Evolutionary conservation across 805 yeast species (phyloP), one percentile per base, ranked within the genome.

Genomic region (Saturnispora gosingensis): DNA sequence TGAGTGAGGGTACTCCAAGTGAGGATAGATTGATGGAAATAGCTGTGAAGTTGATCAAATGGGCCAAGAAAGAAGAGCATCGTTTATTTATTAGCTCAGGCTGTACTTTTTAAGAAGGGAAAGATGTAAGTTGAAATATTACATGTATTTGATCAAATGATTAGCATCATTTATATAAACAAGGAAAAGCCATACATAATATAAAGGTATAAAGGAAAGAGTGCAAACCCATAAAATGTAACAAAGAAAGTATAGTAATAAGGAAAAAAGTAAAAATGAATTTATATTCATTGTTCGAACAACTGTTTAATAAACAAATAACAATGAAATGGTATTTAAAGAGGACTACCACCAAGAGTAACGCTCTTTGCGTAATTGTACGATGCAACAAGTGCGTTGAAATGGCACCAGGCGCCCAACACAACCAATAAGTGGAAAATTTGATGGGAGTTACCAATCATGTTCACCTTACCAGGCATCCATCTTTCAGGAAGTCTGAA

Each of bases 391-490:
- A 88, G 68, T 0, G 83, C 95, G 50, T 59, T 71, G 66, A 84
- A 78, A 67, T 89, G 97, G 52, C 83, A 83, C 51, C 69, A 71
- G 0, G 95, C 85, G 13, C 95, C 95, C 11, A 81, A 57, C 0
- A 87, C 89, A 7, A 88, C 95, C 59, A 85, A 65, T 9, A 84
- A 66, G 64, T 88, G 96, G 62, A 88, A 88, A 9, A 88, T 74
- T 62, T 88, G 96, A 64, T 88, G 97, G 6, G 95, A 84, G 57
- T 85, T 85, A 1, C 95, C 95, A 66, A 78, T 74, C 10, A 78
- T 60, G 58, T 88, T 96, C 62, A 75, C 85, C 20, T 39, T 64
- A 0, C 89, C 89, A 0, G 88, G 87, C 5, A 57, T 58, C 42
- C 72, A 70, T 46, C 85, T 72, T 62, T 89, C 97, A 0, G 97